Conservation (phyloP, 768 basidiomycete genomes). For the Tylopilus balloui region DNA sequence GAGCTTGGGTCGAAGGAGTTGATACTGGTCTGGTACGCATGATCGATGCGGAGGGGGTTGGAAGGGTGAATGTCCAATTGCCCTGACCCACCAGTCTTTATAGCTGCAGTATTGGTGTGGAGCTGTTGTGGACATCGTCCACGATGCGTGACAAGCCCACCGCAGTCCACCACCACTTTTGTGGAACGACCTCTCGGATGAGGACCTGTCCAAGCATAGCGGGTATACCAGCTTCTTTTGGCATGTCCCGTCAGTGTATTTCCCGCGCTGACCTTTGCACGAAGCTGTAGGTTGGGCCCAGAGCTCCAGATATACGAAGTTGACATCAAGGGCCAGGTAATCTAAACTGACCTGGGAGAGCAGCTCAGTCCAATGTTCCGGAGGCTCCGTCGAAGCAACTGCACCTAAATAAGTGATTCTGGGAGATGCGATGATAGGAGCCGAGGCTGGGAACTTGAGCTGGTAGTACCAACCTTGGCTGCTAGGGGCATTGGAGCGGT, state of each 20-base stretch:
- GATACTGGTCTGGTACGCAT: slow-evolving; percentile 7
- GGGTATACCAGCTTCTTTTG: slow-evolving; percentile 6
- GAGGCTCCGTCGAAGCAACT: slow-evolving; percentile 3
- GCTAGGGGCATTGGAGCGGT: no score
- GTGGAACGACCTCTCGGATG: not conserved
- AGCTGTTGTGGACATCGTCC: slow-evolving; percentile 13
- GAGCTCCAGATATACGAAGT: not conserved
- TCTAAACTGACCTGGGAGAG: not conserved
- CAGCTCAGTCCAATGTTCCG: not conserved
- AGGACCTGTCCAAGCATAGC: not conserved
- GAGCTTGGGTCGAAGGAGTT: not conserved
- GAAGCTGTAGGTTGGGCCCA: not conserved
- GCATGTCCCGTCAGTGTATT: slow-evolving; percentile 3
- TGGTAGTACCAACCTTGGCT: no score
- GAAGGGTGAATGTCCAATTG: not conserved
- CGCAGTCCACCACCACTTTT: slow-evolving; percentile 2
- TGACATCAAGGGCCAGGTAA: not conserved
- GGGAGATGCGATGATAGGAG: not conserved
- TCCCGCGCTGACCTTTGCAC: not conserved
- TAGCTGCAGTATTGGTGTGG: slow-evolving; percentile 6
- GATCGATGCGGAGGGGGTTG: not conserved
- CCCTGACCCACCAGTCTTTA: slow-evolving; percentile 6
- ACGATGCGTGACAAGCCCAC: slow-evolving; percentile 2
- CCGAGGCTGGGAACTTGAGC: no score
- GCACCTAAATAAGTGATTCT: slow-evolving; percentile 5